A percentile compares a stretch with the other conserved stretches of the same genome.
These are phyloP conservation scores for Pyricularia sp. DNA, from an alignment of 2,329 filamentous ascomycete genomes.

Conservation along the genomic window DNA sequence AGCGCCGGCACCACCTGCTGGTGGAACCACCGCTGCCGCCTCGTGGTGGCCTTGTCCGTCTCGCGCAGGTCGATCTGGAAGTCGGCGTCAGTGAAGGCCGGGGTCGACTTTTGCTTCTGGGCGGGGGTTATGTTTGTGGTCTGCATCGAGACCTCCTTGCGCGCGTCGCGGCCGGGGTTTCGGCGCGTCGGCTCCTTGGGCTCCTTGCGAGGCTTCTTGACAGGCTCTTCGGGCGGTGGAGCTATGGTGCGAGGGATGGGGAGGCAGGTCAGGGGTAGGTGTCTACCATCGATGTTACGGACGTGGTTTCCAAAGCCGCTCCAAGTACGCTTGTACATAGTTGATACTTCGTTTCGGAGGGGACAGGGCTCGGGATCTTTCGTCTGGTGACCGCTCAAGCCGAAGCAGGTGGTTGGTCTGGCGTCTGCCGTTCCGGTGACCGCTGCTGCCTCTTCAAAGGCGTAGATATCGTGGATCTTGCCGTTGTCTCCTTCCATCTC, in stretches of 20 bases:
- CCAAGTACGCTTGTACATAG: conserved; percentile 2
- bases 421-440: background rate
- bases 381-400: background rate
- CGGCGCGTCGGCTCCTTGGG: background rate
- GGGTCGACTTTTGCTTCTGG: background rate
- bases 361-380: background rate
- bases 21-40: conserved; percentile 1
- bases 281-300: background rate
- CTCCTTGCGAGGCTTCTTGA: background rate
- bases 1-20: background rate
- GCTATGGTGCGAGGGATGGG: background rate
- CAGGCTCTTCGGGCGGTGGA: background rate
- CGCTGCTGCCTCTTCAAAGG: background rate
- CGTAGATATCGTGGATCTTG: background rate
- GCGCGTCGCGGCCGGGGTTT: background rate
- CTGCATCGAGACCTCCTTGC: background rate
- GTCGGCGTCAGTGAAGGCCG: background rate
- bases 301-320: background rate
- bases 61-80: background rate
- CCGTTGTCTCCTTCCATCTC: conserved; percentile 3
- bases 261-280: background rate
- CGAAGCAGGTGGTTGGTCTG: background rate
- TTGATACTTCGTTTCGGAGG: background rate
- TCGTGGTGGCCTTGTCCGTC: too few species aligned
- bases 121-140: background rate